These are phyloP conservation scores for Sordaria brevicollis DNA, from an alignment of 495 filamentous ascomycete species.

Conservation along the genomic window DNA sequence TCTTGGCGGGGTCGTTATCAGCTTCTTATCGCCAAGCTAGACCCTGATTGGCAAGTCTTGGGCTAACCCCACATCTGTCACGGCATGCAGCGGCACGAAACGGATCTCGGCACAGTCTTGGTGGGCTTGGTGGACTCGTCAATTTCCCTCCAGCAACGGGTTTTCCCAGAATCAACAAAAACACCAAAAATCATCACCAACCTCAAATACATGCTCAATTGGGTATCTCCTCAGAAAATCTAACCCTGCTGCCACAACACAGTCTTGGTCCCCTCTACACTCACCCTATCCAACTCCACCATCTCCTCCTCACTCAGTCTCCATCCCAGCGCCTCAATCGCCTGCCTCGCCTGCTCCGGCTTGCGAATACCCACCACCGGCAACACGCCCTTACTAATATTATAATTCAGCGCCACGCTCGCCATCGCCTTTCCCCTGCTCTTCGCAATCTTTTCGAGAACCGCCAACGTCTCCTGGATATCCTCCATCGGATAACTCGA, in stretches of 20 bases:
- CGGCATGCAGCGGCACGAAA: neutral
- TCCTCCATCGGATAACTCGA: constrained; percentile 3
- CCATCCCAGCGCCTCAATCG: neutral
- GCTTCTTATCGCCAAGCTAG: neutral
- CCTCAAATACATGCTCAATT: neutral
- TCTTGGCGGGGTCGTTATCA: neutral
- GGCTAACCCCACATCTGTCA: neutral
- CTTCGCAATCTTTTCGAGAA: constrained; percentile 18
- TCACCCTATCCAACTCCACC: neutral
- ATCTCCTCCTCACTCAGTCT: neutral
- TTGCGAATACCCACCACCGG: neutral
- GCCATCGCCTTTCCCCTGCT: constrained; percentile 18
- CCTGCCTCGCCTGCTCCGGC: neutral
- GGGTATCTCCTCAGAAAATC: neutral
- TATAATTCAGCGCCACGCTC: constrained; percentile 34
- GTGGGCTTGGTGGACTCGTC: neutral
- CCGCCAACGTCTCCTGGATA: neutral
- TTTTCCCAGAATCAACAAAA: neutral
- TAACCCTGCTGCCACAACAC: constrained; percentile 5
- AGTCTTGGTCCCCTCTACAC: constrained; percentile 2
- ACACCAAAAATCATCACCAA: neutral
- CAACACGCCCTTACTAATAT: constrained; percentile 7
- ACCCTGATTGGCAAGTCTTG: neutral
- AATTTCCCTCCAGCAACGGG: neutral
- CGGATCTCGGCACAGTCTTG: neutral